These are phyloP conservation scores for Euphrasia arctica DNA, from an alignment of 305 asterid species.

Conservation along the genomic window DNA sequence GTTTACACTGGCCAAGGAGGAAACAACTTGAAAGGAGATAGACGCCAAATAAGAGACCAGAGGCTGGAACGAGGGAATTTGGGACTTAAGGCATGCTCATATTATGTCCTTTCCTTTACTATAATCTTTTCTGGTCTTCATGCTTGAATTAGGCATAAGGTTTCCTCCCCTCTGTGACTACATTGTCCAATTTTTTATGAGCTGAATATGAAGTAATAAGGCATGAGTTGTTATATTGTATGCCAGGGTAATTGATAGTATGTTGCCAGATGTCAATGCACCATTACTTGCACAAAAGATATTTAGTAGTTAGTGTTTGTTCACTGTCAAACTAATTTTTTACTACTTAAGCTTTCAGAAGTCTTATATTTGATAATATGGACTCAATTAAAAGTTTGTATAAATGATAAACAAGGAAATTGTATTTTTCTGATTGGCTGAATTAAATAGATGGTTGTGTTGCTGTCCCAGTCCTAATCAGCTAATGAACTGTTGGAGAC, in stretches of 20 bases:
- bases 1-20: conserved; percentile 98
- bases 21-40: conserved; percentile 67
- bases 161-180: not conserved
- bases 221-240: conserved; percentile 12
- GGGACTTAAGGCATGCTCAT: conserved; percentile 62
- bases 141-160: not conserved
- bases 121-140: not conserved
- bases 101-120: conserved; percentile 17
- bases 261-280: not conserved
- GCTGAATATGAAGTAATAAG: not conserved
- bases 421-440: not conserved
- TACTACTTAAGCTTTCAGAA: not conserved
- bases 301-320: not conserved
- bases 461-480: not conserved
- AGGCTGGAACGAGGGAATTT: conserved; percentile 67
- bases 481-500: not conserved
- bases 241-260: conserved; percentile 5
- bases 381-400: conserved; percentile 5
- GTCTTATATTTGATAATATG: not conserved
- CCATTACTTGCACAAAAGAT: conserved; percentile 14
- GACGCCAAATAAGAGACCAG: conserved; percentile 72
- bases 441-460: not conserved
- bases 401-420: not conserved
- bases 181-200: conserved; percentile 6
- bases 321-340: not conserved